Evolutionary conservation across 2,329 filamentous ascomycete species (phyloP).

Genomic region (Elsinoe australis): DNA sequence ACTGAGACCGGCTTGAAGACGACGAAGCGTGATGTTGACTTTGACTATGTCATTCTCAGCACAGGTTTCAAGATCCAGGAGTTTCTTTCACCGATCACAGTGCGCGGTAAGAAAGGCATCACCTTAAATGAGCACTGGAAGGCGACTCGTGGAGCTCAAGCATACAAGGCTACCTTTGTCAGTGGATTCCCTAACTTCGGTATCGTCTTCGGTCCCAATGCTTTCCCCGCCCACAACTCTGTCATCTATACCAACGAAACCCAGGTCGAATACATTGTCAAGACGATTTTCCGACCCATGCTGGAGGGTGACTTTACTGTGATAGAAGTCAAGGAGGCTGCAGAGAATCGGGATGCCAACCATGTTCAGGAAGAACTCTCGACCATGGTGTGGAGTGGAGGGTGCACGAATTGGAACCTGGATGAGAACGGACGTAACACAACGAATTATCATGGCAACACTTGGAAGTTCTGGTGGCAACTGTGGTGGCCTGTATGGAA

Average conservation of each 20-base stretch:
- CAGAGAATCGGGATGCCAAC: slow-evolving; percentile 30
- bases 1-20: slow-evolving; percentile 24
- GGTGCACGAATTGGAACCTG: slow-evolving; percentile 16
- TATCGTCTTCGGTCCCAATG: slow-evolving; percentile 25
- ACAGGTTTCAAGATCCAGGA: slow-evolving; percentile 33
- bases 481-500: slow-evolving; percentile 15
- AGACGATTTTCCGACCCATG: slow-evolving; percentile 29
- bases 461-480: slow-evolving; percentile 14
- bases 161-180: slow-evolving; percentile 52
- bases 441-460: slow-evolving; percentile 6
- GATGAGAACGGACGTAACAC: slow-evolving; percentile 12
- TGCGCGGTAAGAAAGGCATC: slow-evolving; percentile 26
- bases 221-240: slow-evolving; percentile 27
- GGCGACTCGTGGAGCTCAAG: slow-evolving; percentile 51
- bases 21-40: slow-evolving; percentile 19
- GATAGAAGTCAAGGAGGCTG: slow-evolving; percentile 32
- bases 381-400: slow-evolving; percentile 12
- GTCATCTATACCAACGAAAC: slow-evolving; percentile 19
- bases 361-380: slow-evolving; percentile 25
- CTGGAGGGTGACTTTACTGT: slow-evolving; percentile 29
- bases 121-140: slow-evolving; percentile 40
- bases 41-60: slow-evolving; percentile 31
- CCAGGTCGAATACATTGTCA: slow-evolving; percentile 24
- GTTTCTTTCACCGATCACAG: slow-evolving; percentile 31
- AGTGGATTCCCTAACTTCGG: slow-evolving; percentile 33